Percentiles rank a stretch among this genome's conserved stretches.
phyloP scores from a whole-genome alignment of 1,284 basidiomycete species.

The Irpex rosettiformis region DNA sequence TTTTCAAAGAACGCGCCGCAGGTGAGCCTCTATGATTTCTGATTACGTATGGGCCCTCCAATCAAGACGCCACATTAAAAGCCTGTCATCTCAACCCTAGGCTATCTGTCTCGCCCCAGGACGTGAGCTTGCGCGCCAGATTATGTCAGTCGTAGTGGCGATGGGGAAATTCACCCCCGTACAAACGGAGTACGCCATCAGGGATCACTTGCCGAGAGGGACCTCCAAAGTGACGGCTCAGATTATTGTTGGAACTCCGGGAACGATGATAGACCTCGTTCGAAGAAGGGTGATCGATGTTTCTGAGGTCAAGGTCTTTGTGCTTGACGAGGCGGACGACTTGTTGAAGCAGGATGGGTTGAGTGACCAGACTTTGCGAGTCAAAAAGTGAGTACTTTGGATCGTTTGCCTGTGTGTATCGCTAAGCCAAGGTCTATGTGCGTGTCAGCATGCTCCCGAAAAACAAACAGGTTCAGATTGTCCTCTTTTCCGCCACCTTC shows the following conservation, averaged over 20 bases:
- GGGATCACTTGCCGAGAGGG: constrained; percentile 69
- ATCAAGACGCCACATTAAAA: constrained; percentile 10
- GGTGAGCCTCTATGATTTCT: constrained; percentile 38
- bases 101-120: constrained; percentile 94
- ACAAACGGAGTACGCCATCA: constrained; percentile 94
- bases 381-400: constrained; percentile 77
- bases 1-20: constrained; percentile 83
- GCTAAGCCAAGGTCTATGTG: constrained; percentile 6
- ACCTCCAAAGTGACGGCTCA: constrained; percentile 82
- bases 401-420: background rate
- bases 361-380: constrained; percentile 93
- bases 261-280: constrained; percentile 89
- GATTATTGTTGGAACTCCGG: constrained; percentile 94
- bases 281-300: constrained; percentile 74
- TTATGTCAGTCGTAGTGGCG: constrained; percentile 89
- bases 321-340: constrained; percentile 98
- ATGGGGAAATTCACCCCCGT: constrained; percentile 97
- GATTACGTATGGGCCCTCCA: constrained; percentile 1
- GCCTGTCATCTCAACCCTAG: constrained; percentile 36
- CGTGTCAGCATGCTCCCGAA: constrained; percentile 63
- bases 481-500: constrained; percentile 99
- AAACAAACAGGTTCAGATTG: constrained; percentile 68
- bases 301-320: constrained; percentile 86
- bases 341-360: constrained; percentile 97
- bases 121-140: constrained; percentile 95